Conservation (phyloP, 1,284 basidiomycete species). For the Coniferiporia weirii region DNA sequence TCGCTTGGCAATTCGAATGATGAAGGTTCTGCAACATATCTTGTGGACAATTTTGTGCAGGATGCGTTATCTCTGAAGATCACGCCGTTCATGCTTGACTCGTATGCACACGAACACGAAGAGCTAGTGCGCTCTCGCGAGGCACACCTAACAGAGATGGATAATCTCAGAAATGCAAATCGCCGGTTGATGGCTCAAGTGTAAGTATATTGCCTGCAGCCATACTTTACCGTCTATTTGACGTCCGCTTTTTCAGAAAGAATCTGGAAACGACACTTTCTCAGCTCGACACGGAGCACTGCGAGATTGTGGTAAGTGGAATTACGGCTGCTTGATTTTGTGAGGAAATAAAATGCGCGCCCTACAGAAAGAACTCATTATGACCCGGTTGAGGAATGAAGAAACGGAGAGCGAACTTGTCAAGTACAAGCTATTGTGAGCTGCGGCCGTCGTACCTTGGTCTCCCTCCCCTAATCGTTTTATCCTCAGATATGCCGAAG, state of each 20-base stretch:
- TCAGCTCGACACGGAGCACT: conserved; percentile 77
- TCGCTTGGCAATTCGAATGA: conserved; percentile 11
- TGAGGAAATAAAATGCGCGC: conserved; percentile 2
- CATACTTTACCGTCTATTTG: neutral
- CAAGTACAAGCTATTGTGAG: conserved; percentile 84
- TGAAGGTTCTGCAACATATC: conserved; percentile 37
- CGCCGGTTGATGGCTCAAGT: conserved; percentile 74
- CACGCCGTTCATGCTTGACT: conserved; percentile 89
- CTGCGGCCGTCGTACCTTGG: conserved; percentile 15
- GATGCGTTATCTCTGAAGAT: conserved; percentile 82
- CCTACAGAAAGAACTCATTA: conserved; percentile 81
- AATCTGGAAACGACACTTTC: conserved; percentile 72
- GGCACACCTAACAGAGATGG: conserved; percentile 77
- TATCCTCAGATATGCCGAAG: conserved; percentile 71
- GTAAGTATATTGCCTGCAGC: conserved; percentile 40
- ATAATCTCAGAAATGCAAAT: conserved; percentile 74
- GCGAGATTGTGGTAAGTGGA: conserved; percentile 58
- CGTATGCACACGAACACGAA: conserved; percentile 83
- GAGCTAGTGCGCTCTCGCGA: conserved; percentile 65
- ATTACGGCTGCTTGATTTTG: neutral
- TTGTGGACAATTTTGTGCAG: conserved; percentile 76
- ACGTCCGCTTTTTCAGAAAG: conserved; percentile 46
- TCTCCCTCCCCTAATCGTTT: neutral
- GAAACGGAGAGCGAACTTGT: conserved; percentile 89
- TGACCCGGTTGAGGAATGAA: conserved; percentile 79